Evolutionary conservation across 768 basidiomycete genomes (phyloP).

Genomic region (Royoungia palumana): DNA sequence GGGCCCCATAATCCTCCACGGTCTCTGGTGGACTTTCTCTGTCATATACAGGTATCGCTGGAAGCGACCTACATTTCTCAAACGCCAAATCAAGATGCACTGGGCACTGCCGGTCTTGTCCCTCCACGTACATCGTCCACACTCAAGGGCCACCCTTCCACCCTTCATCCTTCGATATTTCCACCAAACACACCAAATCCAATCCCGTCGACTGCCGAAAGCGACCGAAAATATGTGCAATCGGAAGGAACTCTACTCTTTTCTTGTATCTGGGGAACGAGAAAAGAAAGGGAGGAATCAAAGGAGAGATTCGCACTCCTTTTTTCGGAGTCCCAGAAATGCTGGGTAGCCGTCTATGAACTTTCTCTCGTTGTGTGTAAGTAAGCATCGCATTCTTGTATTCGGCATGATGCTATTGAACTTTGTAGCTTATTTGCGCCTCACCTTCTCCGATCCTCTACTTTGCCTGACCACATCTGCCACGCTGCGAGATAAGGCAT

Average conservation of each 20-base stretch:
- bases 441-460: conserved; percentile 67
- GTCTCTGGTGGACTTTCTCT: conserved; percentile 54
- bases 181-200: conserved; percentile 86
- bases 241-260: conserved; percentile 75
- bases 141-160: conserved; percentile 31
- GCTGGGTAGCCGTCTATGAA: conserved; percentile 81
- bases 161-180: conserved; percentile 62
- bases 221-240: conserved; percentile 72
- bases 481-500: conserved; percentile 81
- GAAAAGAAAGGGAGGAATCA: conserved; percentile 42
- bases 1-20: conserved; percentile 29
- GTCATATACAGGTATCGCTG: conserved; percentile 72
- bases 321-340: conserved; percentile 55
- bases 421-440: conserved; percentile 65
- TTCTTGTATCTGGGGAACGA: conserved; percentile 69
- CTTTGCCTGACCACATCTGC: conserved; percentile 81
- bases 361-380: conserved; percentile 77
- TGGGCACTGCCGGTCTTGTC: conserved; percentile 37
- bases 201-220: conserved; percentile 66
- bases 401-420: conserved; percentile 1
- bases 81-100: conserved; percentile 34
- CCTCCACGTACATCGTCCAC: conserved; percentile 56
- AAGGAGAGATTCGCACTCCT: conserved; percentile 61
- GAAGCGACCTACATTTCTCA: conserved; percentile 79
- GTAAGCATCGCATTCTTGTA: conserved; percentile 27